Evolutionary conservation across 176 grass and related monocot genomes (phyloP), one percentile per base, ranked within the genome.

Genomic region (Carex littledalei): DNA sequence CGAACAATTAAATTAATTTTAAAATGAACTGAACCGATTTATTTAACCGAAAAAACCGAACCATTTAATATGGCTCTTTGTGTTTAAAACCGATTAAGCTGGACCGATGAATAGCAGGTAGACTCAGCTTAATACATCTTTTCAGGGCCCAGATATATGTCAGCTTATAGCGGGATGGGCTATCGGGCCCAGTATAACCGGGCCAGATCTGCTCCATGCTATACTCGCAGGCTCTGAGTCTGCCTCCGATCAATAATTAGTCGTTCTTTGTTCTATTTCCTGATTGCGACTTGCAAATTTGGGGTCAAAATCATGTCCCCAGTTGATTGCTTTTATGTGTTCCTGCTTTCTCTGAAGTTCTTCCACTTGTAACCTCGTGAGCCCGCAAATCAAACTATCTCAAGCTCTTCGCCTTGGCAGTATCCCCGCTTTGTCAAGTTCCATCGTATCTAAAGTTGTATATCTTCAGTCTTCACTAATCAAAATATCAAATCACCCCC

Each of bases 301-400:
- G 1, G 47, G 12, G 72, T 76, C 72, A 76, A 77, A 70, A 31
- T 77, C 49, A 8, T 32, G 1, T 6, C 32, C 22, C 50, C 11
- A 56, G 21, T 55, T 55, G 49, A 54, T 77, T 76, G 29, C 22
- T 55, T 77, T 78, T 78, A 14, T 55, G 74, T 78, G 74, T 32
- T 26, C 50, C 73, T 78, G 22, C 13, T 78, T 78, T 78, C 73
- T 56, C 73, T 31, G 2, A 55, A 55, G 2, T 54, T 54, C 50
- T 31, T 55, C 74, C 49, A 78, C 74, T 18, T 78, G 74, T 78
- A 78, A 31, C 49, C 13, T 54, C n/a, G 22, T 77, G 73, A 55
- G 6, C 73, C 49, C 55, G 4, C 73, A 77, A 31, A 29, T 31
- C 34, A 78, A 63, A 9, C 2, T n/a, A 71, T 56, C 47, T 78